Evolutionary conservation across 345 rosid genomes (phyloP).

Genomic region (Murraya koenigii): DNA sequence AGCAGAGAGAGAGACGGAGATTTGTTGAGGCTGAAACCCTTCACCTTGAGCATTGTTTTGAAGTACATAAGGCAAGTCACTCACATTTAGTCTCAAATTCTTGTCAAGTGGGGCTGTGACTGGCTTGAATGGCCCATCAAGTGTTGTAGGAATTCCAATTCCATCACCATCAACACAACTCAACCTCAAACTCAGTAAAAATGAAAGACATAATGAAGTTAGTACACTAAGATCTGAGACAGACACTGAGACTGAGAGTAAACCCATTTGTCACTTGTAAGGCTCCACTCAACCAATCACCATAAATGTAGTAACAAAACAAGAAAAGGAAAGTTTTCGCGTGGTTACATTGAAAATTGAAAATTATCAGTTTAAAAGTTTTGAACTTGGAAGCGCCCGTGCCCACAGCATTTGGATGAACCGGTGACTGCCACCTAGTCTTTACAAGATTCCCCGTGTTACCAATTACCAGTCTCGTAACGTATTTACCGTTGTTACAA

Average conservation of each 20-base stretch:
- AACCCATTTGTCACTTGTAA: neutral
- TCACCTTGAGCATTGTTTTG: conserved; percentile 24
- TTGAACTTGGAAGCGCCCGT: neutral
- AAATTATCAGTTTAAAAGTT: neutral
- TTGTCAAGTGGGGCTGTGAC: conserved; percentile 50
- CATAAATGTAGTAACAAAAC: too few species aligned
- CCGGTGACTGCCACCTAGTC: too few species aligned
- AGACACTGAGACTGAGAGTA: neutral
- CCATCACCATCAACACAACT: conserved; percentile 13
- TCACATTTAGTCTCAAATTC: conserved; percentile 34
- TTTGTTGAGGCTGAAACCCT: conserved; percentile 54
- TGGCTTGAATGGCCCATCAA: conserved; percentile 64
- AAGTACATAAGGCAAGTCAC: conserved; percentile 46
- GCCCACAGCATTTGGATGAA: neutral
- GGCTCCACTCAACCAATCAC: too few species aligned
- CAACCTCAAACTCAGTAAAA: conserved; percentile 12
- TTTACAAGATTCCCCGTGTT: too few species aligned
- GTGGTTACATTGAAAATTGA: neutral
- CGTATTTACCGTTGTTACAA: too few species aligned
- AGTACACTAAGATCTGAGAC: neutral
- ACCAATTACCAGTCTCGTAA: too few species aligned
- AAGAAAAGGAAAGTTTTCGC: neutral
- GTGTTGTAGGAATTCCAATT: conserved; percentile 43
- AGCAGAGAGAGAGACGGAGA: conserved; percentile 56
- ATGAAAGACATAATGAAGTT: neutral